phyloP scores from a whole-genome alignment of 106 monocot species.

The Acorus calamus region DNA sequence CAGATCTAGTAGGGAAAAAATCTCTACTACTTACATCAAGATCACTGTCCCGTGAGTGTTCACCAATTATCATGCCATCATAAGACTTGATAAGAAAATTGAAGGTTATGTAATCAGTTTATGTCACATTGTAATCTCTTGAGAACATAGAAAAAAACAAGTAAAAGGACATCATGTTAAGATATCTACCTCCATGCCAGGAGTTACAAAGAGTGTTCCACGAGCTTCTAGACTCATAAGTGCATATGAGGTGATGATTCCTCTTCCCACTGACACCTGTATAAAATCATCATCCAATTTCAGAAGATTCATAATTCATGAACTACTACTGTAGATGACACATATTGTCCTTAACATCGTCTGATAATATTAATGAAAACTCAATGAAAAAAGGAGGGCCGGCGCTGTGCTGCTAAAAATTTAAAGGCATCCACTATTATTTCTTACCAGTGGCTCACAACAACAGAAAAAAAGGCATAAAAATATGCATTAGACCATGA shows the following conservation, averaged over 20 bases:
- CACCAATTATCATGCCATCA: conserved; percentile 98
- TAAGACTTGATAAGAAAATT: conserved; percentile 48
- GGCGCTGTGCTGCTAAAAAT: no score
- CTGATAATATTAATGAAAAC: neutral
- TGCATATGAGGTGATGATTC: conserved; percentile 84
- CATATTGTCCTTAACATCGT: neutral
- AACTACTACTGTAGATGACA: neutral
- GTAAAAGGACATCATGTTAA: conserved; percentile 1
- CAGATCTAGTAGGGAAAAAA: neutral
- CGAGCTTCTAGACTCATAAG: conserved; percentile 93
- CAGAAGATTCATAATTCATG: neutral
- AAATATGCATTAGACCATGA: no score
- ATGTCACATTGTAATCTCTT: no score
- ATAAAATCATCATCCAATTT: neutral
- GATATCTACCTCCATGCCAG: conserved; percentile 76
- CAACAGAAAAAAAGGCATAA: no score
- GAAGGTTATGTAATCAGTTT: neutral
- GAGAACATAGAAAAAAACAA: neutral
- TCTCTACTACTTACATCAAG: conserved; percentile 64
- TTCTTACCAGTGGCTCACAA: no score
- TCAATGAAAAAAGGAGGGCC: neutral
- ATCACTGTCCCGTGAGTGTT: conserved; percentile 88
- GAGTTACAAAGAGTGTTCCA: conserved; percentile 86
- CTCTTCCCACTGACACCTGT: conserved; percentile 77
- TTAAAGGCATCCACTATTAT: no score